Evolutionary conservation across 495 filamentous ascomycete genomes (phyloP).

Genomic region (Penicillium lividum): DNA sequence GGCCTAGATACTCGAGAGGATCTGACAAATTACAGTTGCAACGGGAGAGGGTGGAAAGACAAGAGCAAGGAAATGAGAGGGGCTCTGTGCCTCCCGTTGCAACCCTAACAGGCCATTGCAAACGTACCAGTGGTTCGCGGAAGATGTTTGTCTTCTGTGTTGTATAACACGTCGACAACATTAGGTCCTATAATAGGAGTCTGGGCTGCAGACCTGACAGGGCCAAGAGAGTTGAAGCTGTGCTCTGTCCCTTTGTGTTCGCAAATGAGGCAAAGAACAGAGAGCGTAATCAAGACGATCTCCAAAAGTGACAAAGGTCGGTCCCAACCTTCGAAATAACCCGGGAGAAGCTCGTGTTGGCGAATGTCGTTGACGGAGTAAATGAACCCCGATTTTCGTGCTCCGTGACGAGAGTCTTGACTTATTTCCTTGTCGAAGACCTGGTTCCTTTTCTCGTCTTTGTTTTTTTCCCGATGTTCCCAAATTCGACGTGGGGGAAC

Average conservation of each 20-base stretch:
- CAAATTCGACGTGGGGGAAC: slow-evolving; percentile 23
- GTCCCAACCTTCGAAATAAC: not conserved
- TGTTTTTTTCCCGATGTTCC: slow-evolving; percentile 6
- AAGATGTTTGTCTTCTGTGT: slow-evolving; percentile 43
- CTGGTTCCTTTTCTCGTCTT: not conserved
- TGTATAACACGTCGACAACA: slow-evolving; percentile 42
- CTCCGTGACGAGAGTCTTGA: not conserved
- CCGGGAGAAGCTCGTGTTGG: not conserved
- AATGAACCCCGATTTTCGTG: not conserved
- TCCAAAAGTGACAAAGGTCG: not conserved
- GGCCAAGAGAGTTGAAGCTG: slow-evolving; percentile 26
- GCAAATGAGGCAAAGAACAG: not conserved
- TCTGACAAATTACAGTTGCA: slow-evolving; percentile 15
- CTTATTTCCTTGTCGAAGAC: not conserved
- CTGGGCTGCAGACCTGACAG: slow-evolving; percentile 29
- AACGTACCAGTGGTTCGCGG: slow-evolving; percentile 40
- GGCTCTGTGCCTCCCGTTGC: slow-evolving; percentile 9
- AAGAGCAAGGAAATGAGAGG: slow-evolving; percentile 13
- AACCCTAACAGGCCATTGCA: slow-evolving; percentile 13
- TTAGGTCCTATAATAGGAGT: slow-evolving; percentile 28
- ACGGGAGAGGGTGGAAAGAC: slow-evolving; percentile 6
- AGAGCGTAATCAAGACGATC: not conserved
- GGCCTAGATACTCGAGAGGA: slow-evolving; percentile 16
- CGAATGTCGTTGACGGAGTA: slow-evolving; percentile 3
- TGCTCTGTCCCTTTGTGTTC: slow-evolving; percentile 13